A percentile compares a stretch with the other conserved stretches of the same genome.
phyloP scores from a whole-genome alignment of 768 basidiomycete genomes.

The Clitopilus hobsonii region DNA sequence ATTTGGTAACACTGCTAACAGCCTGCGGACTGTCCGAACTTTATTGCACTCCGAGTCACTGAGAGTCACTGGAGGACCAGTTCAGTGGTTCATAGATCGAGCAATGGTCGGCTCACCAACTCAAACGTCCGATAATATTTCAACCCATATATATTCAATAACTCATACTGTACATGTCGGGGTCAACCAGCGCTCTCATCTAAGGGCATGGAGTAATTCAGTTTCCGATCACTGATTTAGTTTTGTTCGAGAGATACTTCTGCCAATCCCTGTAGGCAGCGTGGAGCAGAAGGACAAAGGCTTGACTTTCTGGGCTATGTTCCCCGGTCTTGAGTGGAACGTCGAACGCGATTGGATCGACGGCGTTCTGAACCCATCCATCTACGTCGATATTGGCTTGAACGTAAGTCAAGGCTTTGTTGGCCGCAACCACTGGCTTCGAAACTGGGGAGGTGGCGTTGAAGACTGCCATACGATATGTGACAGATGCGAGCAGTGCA shows the following conservation, averaged over 20 bases:
- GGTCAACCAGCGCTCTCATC: no score
- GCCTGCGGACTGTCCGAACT: no score
- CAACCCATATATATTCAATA: not conserved
- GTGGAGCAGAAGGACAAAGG: slow-evolving; percentile 52
- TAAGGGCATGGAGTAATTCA: no score
- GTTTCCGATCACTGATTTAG: not conserved
- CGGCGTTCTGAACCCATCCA: slow-evolving; percentile 41
- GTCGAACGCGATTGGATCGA: slow-evolving; percentile 48
- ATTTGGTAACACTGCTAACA: no score
- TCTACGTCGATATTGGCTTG: slow-evolving; percentile 30
- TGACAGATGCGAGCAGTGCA: slow-evolving; percentile 51
- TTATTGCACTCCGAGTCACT: no score
- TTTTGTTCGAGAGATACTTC: not conserved
- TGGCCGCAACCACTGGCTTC: slow-evolving; percentile 33
- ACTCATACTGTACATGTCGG: not conserved
- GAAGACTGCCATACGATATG: slow-evolving; percentile 48
- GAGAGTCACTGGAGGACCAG: no score
- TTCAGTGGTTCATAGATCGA: no score
- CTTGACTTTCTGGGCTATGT: slow-evolving; percentile 54
- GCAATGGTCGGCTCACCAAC: no score
- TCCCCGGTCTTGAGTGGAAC: slow-evolving; percentile 26
- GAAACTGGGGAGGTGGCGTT: slow-evolving; percentile 22
- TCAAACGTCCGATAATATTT: not conserved
- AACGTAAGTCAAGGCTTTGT: slow-evolving; percentile 32
- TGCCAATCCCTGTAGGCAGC: slow-evolving; percentile 26